Evolutionary conservation across 345 rosid genomes (phyloP), one percentile per base, ranked within the genome.

Genomic region (Eucalyptus cladocalyx): DNA sequence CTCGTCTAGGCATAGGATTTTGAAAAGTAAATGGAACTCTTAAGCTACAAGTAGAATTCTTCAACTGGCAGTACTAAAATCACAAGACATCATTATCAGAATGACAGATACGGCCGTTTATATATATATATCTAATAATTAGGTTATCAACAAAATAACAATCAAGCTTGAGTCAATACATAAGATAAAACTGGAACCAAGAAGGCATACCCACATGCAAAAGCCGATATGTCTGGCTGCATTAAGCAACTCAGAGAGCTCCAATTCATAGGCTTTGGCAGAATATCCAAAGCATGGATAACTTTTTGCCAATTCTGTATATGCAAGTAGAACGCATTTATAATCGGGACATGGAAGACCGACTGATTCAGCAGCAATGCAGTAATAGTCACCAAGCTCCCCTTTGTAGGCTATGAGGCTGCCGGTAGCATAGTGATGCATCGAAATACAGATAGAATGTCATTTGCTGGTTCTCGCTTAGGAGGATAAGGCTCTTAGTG

Each of bases 341-440:
- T 97, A 97, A 91, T 97, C 98, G 49, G 99, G 98, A 92, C 99
- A 96, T 23, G 97, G 98, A 48, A 93, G 92, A 85, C 99, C 98
- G 87, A 92, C 93, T 34, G 98, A 92, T 93, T 97, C 95, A 87
- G 99, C 98, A 72, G 98, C 99, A 98, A 96, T 97, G 92, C 99
- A 97, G 86, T 95, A 96, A 93, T 96, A 96, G 92, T 97, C 98
- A 88, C 99, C 99, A 87, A 97, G 98, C 92, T 97, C 97, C 72
- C 99, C 99, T 92, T 95, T 97, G 92, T 97, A 97, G 53, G 99
- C 99, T 54, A 97, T 90, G 80, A 97, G 96, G 49, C 98, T 97
- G 60, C 99, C 99, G 26, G 99, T 97, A 45, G 95, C 98, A 96
- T 92, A 42, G 99, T 97, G 86, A 96, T 94, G 89, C 98, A 97